Evolutionary conservation across 2,329 filamentous ascomycete species (phyloP).

Genomic region (Gnomoniopsis smithogilvyi): DNA sequence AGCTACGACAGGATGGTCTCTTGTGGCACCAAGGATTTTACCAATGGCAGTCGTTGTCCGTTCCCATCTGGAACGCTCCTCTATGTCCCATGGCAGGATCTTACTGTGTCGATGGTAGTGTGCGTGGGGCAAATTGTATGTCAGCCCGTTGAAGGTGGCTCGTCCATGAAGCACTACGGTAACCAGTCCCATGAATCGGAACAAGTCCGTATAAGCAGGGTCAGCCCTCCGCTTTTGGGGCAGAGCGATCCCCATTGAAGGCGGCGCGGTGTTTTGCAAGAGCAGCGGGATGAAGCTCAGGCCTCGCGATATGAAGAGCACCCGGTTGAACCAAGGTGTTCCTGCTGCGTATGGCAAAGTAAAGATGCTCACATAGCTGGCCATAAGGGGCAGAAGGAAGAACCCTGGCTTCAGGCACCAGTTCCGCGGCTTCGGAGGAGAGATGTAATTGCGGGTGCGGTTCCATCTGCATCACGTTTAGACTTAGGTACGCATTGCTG

Average conservation of each 20-base stretch:
- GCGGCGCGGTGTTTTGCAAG: slow-evolving; percentile 44
- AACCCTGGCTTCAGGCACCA: slow-evolving; percentile 39
- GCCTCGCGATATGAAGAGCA: slow-evolving; percentile 30
- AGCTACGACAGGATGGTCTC: slow-evolving; percentile 56
- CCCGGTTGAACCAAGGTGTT: slow-evolving; percentile 35
- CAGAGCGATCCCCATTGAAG: slow-evolving; percentile 45
- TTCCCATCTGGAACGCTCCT: slow-evolving; percentile 41
- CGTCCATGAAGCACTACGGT: slow-evolving; percentile 44
- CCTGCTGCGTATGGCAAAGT: slow-evolving; percentile 38
- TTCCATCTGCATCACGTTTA: slow-evolving; percentile 20
- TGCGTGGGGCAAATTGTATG: slow-evolving; percentile 44
- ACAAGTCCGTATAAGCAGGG: slow-evolving; percentile 41
- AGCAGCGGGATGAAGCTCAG: slow-evolving; percentile 45
- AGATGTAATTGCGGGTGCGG: slow-evolving; percentile 27
- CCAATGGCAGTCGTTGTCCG: slow-evolving; percentile 42
- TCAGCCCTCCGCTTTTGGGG: slow-evolving; percentile 36
- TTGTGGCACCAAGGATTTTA: slow-evolving; percentile 46
- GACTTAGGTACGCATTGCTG: not conserved
- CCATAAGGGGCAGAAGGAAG: slow-evolving; percentile 30
- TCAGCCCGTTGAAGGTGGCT: slow-evolving; percentile 38
- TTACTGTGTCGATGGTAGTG: slow-evolving; percentile 47
- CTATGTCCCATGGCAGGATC: slow-evolving; percentile 42
- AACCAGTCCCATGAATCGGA: slow-evolving; percentile 41
- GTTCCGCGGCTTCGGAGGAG: slow-evolving; percentile 39
- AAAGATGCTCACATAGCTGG: slow-evolving; percentile 34